Conservation (phyloP, 768 basidiomycete species). For the Tylopilus felleus region DNA sequence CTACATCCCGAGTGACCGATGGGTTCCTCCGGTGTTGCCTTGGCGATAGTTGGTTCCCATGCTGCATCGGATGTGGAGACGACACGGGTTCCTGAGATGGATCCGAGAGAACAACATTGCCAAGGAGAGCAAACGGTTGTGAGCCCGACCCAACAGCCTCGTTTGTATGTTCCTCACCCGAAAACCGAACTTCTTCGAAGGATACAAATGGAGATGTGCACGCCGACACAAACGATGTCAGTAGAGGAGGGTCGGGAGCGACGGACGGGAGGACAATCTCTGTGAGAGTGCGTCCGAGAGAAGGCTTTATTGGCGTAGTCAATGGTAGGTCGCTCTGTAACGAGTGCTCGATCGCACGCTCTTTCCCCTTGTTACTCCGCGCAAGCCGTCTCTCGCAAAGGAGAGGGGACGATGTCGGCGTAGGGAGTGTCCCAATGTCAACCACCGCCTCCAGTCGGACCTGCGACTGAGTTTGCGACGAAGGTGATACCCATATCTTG, state of each 20-base stretch:
- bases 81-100: not conserved
- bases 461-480: conserved; percentile 5
- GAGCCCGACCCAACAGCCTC: not conserved
- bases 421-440: conserved; percentile 14
- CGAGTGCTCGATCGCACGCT: not conserved
- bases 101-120: conserved; percentile 11
- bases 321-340: not conserved
- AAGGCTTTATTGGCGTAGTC: not conserved
- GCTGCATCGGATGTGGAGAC: not conserved
- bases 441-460: not conserved
- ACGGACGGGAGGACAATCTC: not conserved
- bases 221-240: not conserved
- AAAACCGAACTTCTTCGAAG: not conserved
- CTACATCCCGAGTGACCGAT: not conserved
- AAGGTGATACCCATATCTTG: conserved; percentile 20
- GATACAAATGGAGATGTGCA: conserved; percentile 18
- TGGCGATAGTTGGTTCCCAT: not conserved
- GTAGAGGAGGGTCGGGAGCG: not conserved
- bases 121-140: conserved; percentile 16
- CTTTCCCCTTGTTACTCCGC: conserved; percentile 5
- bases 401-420: conserved; percentile 27
- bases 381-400: not conserved
- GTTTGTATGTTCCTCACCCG: not conserved
- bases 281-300: not conserved
- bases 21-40: not conserved